These are phyloP conservation scores for Blakeslea trispora DNA, from an alignment of 371 early-diverging fungal species.

Conservation along the genomic window DNA sequence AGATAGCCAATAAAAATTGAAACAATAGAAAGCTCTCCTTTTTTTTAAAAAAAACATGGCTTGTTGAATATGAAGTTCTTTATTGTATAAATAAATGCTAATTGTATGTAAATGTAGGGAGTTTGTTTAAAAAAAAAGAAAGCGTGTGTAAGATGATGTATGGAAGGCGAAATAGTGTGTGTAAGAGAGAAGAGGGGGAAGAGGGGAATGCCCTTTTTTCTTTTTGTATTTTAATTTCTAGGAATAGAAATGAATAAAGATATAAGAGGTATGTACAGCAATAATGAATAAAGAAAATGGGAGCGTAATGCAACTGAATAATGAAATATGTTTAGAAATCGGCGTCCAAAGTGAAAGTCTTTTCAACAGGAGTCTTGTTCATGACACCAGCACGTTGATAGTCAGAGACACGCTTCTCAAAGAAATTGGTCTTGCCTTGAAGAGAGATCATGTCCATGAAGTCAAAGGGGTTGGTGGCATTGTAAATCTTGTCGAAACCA, in stretches of 20 bases:
- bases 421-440: conserved; percentile 99
- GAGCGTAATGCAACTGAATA: conserved; percentile 1
- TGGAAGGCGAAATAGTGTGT: not conserved
- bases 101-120: no score
- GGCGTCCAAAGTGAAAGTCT: conserved; percentile 81
- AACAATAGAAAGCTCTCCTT: not conserved
- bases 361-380: conserved; percentile 66
- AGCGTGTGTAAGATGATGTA: no score
- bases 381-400: conserved; percentile 99
- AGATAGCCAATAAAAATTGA: not conserved
- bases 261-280: not conserved
- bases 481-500: conserved; percentile 88
- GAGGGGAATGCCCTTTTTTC: not conserved
- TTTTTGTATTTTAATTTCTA: no score
- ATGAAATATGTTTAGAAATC: conserved; percentile 66
- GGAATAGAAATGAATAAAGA: conserved; percentile 12
- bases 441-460: conserved; percentile 99
- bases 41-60: no score
- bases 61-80: not conserved
- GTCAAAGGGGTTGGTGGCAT: conserved; percentile 97
- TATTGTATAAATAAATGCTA: not conserved
- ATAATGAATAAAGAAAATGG: not conserved
- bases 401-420: conserved; percentile 99
- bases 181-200: not conserved
- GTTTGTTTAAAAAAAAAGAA: no score